Percentiles rank a stretch among this genome's conserved stretches.
Evolutionary conservation across 176 grass and related monocot genomes (phyloP).

Genomic region (barley (Hordeum vulgare)): DNA sequence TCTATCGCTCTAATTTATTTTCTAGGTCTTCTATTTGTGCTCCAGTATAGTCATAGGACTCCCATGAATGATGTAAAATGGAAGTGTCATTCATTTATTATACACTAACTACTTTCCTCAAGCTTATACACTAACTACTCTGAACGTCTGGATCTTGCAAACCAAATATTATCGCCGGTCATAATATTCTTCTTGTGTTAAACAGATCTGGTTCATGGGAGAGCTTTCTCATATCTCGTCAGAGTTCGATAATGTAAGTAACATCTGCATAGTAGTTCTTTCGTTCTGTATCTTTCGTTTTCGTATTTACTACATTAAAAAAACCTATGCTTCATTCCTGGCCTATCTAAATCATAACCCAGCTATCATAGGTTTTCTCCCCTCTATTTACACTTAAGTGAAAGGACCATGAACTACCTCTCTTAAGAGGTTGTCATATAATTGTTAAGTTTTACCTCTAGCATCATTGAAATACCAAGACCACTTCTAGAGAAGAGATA

Average conservation of each 20-base stretch:
- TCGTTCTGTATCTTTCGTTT: constrained; percentile 1
- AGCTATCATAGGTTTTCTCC: background rate
- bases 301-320: constrained; percentile 8
- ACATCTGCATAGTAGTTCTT: constrained; percentile 1
- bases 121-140: background rate
- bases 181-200: constrained; percentile 36
- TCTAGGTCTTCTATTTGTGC: background rate
- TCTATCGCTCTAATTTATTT: background rate
- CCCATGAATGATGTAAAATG: constrained; percentile 11
- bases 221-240: constrained; percentile 95
- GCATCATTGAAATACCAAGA: background rate
- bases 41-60: constrained; percentile 6
- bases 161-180: background rate
- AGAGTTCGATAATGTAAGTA: constrained; percentile 95
- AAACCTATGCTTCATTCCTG: background rate
- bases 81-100: background rate
- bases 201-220: constrained; percentile 98
- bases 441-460: background rate
- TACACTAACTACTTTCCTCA: background rate
- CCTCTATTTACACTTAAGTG: background rate
- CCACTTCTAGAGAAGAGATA: constrained; percentile 15
- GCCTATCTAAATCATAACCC: background rate
- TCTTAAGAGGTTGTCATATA: background rate
- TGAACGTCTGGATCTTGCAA: constrained; percentile 8
- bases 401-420: background rate